Conservation (phyloP, 2,329 filamentous ascomycete genomes). For the Sclerotinia nivalis region DNA sequence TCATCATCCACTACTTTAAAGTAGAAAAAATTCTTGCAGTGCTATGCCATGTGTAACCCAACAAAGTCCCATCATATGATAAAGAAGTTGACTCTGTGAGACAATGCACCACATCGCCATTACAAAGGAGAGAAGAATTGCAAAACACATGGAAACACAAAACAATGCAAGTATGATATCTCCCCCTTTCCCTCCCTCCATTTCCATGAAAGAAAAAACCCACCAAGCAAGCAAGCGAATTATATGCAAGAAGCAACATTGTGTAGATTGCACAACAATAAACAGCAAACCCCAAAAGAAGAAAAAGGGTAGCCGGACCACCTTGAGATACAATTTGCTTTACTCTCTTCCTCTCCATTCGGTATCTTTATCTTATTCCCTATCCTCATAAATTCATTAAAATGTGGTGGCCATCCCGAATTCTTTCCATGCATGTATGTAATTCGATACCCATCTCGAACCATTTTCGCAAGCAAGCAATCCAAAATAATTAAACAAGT, state of each 20-base stretch:
- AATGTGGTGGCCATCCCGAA: slow-evolving; percentile 13
- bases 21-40: neutral
- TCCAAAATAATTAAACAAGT: slow-evolving; percentile 17
- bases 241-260: slow-evolving; percentile 18
- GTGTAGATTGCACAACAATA: slow-evolving; percentile 13
- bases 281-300: neutral
- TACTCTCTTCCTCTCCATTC: slow-evolving; percentile 13
- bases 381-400: slow-evolving; percentile 23
- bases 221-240: slow-evolving; percentile 13
- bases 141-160: neutral
- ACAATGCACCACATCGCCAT: slow-evolving; percentile 3
- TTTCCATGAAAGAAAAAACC: slow-evolving; percentile 1
- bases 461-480: slow-evolving; percentile 3
- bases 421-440: slow-evolving; percentile 11
- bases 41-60: slow-evolving; percentile 6
- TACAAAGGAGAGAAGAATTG: neutral
- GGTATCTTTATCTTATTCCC: slow-evolving; percentile 18
- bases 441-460: slow-evolving; percentile 12
- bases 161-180: slow-evolving; percentile 7
- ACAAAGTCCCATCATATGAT: slow-evolving; percentile 14
- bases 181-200: neutral
- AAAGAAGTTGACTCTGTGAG: slow-evolving; percentile 17
- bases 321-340: slow-evolving; percentile 14
- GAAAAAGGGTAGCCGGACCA: slow-evolving; percentile 5
- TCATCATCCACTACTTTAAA: neutral